Evolutionary conservation across 495 filamentous ascomycete species (phyloP).

Genomic region (Neurospora sublineolata): DNA sequence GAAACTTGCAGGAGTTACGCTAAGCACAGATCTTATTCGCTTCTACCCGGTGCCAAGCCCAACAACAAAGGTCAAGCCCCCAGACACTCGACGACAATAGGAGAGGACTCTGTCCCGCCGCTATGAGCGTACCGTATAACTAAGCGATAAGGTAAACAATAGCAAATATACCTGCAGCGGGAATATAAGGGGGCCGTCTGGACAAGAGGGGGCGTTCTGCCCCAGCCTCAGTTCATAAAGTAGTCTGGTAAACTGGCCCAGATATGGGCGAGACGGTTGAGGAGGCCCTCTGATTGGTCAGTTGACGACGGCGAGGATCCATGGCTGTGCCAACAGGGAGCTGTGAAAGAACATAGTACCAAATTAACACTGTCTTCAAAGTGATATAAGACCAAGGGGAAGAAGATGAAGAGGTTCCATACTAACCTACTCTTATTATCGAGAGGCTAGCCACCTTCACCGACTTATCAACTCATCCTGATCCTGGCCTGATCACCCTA

Average conservation of each 20-base stretch:
- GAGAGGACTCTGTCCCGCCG: background rate
- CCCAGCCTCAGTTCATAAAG: no score
- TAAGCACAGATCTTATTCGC: background rate
- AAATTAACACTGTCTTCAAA: background rate
- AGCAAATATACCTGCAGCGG: background rate
- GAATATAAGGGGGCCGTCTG: no score
- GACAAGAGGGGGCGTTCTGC: no score
- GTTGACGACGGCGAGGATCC: background rate
- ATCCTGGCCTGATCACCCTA: background rate
- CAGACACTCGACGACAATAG: background rate
- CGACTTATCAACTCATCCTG: background rate
- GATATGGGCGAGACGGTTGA: no score
- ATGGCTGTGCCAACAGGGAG: background rate
- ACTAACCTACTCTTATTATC: background rate
- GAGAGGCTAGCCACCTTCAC: background rate
- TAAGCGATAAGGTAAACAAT: background rate
- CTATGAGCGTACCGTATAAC: background rate
- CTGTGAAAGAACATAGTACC: background rate
- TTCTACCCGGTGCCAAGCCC: background rate
- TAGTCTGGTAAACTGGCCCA: no score
- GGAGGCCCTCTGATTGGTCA: no score
- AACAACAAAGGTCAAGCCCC: background rate
- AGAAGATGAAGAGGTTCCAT: background rate
- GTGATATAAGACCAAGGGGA: background rate
- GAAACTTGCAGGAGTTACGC: background rate